Base-by-base conservation (phyloP, 1,284 basidiomycete genomes). In the Sporisorium iseilematis-ciliati region DNA sequence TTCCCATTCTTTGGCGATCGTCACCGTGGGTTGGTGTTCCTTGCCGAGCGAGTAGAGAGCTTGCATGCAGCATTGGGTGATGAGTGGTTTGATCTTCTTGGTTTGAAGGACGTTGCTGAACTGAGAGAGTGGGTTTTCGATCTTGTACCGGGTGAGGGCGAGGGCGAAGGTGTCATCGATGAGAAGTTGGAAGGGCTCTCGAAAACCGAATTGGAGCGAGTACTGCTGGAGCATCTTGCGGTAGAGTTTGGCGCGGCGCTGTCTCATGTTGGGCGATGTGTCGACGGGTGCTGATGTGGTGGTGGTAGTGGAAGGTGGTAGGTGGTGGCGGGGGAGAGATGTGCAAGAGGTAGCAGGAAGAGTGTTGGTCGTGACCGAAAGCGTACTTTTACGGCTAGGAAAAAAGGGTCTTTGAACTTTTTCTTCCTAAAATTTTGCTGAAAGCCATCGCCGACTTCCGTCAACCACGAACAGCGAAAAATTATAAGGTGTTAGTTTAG, bases 1-100 rank as follows among this genome's bases (percentile, higher is more conserved):
- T 87, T 98, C 96, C 81, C 95, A 97, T 0, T 87, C 89, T 86
- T 98, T 98, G 1, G 96, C 95, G 46, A 97, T 88, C 82, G 96
- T 92, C 0, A 94, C 91, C 21, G 62, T 74, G 16, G 42, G 25
- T 29, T 63, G 67, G 3, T 49, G 49, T 45, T 65, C 65, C 45
- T 62, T 76, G 38, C 73, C 78, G 18, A 68, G 59, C 42, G 77
- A 52, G 49, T 85, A 85, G 18, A 85, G 76, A 25, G 82, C 76
- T 1, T 63, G 77, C 75, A 85, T 85, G 70, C 78, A 77, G 58
- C 83, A 85, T 51, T 85, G 83, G 10, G 82, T 83, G 55, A 85
- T 84, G 65, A 85, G 72, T 0, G 75, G 76, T 66, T 85, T 85
- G 53, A 82, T 62, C 52, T 82, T 77, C 33, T 57, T 66, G 18